These are phyloP conservation scores for Nicotiana undulata DNA, from an alignment of 257 asterid species.

Conservation along the genomic window DNA sequence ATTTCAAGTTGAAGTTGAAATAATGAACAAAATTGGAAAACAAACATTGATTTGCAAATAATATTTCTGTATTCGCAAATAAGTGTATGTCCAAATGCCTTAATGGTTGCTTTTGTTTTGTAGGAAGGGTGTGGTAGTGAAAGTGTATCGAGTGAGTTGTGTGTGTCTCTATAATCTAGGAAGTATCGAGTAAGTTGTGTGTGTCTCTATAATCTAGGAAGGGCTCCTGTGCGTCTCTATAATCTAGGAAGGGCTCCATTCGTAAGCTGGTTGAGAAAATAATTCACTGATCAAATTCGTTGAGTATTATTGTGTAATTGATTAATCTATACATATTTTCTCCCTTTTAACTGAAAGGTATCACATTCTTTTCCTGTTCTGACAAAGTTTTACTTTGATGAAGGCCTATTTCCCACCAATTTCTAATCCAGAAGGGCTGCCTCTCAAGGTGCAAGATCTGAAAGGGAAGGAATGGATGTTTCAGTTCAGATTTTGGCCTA, in stretches of 20 bases:
- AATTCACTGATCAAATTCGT: neutral
- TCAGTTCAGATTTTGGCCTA: conserved; percentile 97
- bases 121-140: neutral
- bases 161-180: neutral
- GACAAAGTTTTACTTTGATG: conserved; percentile 15
- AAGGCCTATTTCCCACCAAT: conserved; percentile 93
- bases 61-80: neutral
- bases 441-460: conserved; percentile 66
- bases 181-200: neutral
- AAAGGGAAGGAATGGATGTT: conserved; percentile 91
- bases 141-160: neutral
- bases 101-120: neutral
- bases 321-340: neutral
- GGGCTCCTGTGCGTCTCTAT: neutral
- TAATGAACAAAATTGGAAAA: neutral
- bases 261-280: neutral
- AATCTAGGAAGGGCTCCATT: neutral
- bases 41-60: neutral
- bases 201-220: neutral
- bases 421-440: conserved; percentile 81
- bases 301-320: neutral
- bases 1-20: neutral
- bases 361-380: conserved; percentile 10
- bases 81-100: neutral
- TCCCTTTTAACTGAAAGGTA: neutral